phyloP scores from a whole-genome alignment of 495 filamentous ascomycete species.

The Penicillium daleae region DNA sequence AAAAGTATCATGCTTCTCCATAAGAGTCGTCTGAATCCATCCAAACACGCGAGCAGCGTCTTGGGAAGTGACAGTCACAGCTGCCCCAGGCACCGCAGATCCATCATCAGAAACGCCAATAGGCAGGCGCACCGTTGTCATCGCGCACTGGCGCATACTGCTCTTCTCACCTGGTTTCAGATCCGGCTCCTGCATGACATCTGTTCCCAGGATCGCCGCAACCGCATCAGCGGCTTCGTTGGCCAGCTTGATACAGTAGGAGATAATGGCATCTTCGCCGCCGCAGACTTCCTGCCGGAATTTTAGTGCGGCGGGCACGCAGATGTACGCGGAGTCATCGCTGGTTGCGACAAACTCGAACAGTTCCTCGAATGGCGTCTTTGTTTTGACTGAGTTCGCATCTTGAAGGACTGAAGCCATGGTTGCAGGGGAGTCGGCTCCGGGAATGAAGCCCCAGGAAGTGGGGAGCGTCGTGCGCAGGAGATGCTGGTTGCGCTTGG shows the following conservation, averaged over 20 bases:
- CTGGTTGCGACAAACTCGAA: constrained; percentile 81
- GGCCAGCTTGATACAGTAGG: constrained; percentile 61
- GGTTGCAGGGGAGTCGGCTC: constrained; percentile 31
- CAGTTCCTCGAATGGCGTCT: constrained; percentile 64
- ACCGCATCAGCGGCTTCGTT: constrained; percentile 59
- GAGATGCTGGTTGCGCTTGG: constrained; percentile 68
- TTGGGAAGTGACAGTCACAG: constrained; percentile 35
- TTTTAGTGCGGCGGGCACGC: constrained; percentile 67
- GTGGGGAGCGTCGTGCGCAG: constrained; percentile 78
- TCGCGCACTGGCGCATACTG: constrained; percentile 51
- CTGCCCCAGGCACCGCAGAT: constrained; percentile 8
- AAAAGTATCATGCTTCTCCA: constrained; percentile 69
- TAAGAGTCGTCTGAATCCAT: constrained; percentile 62
- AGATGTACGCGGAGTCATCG: constrained; percentile 72
- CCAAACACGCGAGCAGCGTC: constrained; percentile 42
- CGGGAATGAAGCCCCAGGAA: constrained; percentile 57
- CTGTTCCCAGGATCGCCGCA: constrained; percentile 67
- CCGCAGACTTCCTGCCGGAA: constrained; percentile 72
- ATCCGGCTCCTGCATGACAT: constrained; percentile 57
- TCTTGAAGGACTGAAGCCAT: constrained; percentile 49
- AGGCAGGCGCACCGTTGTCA: constrained; percentile 79
- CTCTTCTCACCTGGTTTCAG: constrained; percentile 53
- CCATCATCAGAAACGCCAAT: constrained; percentile 43
- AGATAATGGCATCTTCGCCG: constrained; percentile 69
- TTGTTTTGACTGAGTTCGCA: constrained; percentile 41